Evolutionary conservation across 1,284 basidiomycete species (phyloP), one percentile per base, ranked within the genome.

Genomic region (Moesziomyces aphidis): DNA sequence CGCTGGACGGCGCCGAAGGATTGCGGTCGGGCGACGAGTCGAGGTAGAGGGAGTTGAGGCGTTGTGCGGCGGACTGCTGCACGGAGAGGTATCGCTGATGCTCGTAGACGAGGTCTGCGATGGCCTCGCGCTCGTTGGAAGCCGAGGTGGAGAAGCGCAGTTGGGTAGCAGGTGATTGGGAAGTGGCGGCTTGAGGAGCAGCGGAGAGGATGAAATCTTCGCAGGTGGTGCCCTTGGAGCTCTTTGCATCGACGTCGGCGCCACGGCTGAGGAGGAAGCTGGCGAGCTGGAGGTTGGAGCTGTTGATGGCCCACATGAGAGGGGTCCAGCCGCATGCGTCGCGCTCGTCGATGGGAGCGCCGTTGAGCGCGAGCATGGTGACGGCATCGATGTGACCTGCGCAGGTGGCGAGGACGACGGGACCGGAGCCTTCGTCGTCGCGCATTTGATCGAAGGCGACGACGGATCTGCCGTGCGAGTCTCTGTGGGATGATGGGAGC

Each of bases 191-290:
- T 17, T 73, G 64, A 7, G 73, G 71, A 5, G 77, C 75, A 13
- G 71, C 61, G 13, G 80, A 79, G 2, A 82, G 57, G 58, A 82
- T 73, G 47, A 82, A 79, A 55, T 80, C 78, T 47, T 82, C 77
- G 61, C 79, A 80, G 9, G 67, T 74, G 23, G 77, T 77, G 11
- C 80, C 80, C 34, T 74, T 73, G 39, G 50, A 51, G 53, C 69
- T 77, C 13, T 72, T 71, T 21, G 79, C 79, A 23, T 78, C 76
- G 46, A 79, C 66, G 39, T 80, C 65, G 22, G 80, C 78, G 45
- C 95, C 94, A 76, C 94, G 93, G 19, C 93, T 95, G 85, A 98
- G 91, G 26, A 99, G 88, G 87, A 94, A 92, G 0, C 94, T 93
- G 39, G 97, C 90, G 19, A 98, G 87, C 1, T 95, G 95, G 7